Percentiles rank a stretch among this genome's conserved stretches.
phyloP scores from a whole-genome alignment of 352 stramenopile species.

The Pythium monospermum region DNA sequence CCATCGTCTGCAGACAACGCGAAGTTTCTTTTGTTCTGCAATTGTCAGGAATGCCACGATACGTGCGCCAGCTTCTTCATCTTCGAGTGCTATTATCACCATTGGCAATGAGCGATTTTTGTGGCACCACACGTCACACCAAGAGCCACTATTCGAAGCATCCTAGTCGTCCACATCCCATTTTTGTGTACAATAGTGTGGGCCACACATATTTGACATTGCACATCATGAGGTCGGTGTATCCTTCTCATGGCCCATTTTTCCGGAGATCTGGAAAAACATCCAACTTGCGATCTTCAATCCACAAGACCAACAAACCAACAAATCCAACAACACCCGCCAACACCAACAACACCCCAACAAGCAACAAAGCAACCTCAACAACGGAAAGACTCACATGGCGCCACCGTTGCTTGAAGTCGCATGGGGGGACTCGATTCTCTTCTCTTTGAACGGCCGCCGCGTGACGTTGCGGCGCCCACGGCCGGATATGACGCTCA shows the following conservation, averaged over 20 bases:
- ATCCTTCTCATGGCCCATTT: conserved; percentile 3
- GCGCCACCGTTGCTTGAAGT: conserved; percentile 15
- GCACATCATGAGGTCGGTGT: conserved; percentile 22
- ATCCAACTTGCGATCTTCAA: too few species aligned
- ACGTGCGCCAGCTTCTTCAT: neutral
- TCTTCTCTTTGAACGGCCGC: conserved; percentile 20
- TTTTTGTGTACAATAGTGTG: too few species aligned
- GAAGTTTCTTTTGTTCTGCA: conserved; percentile 36
- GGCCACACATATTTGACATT: neutral
- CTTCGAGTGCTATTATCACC: conserved; percentile 6
- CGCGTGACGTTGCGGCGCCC: conserved; percentile 12
- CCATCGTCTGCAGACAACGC: conserved; percentile 45
- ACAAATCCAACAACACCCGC: too few species aligned
- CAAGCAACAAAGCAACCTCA: neutral
- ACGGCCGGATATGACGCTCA: conserved; percentile 30
- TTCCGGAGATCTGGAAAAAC: neutral
- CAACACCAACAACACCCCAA: neutral
- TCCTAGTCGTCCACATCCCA: too few species aligned
- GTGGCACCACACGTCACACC: too few species aligned
- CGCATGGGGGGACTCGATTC: conserved; percentile 11
- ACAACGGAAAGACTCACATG: conserved; percentile 2
- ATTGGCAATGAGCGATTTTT: neutral
- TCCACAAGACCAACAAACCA: too few species aligned
- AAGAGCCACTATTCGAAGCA: too few species aligned
- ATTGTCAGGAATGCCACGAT: conserved; percentile 36